phyloP scores from a whole-genome alignment of 345 rosid genomes.

The Salix purpurea region DNA sequence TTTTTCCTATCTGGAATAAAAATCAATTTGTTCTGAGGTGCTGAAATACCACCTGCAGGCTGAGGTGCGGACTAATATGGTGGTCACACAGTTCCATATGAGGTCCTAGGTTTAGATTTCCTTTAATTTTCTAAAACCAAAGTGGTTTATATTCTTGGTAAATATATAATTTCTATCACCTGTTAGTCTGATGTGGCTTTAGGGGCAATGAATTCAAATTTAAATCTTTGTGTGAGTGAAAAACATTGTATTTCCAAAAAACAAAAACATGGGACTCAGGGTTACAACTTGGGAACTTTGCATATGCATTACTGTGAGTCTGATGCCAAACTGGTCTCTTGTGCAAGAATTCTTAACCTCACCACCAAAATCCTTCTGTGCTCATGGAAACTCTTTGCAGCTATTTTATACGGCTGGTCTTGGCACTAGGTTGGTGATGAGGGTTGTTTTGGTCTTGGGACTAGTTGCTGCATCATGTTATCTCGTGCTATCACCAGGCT shows the following conservation, averaged over 20 bases:
- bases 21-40: background rate
- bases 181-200: background rate
- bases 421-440: background rate
- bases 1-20: background rate
- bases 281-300: background rate
- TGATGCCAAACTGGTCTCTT: background rate
- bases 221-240: background rate
- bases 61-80: background rate
- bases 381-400: background rate
- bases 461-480: background rate
- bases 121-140: background rate
- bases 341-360: background rate
- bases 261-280: background rate
- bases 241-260: background rate
- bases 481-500: background rate
- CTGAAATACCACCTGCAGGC: background rate
- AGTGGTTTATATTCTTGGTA: background rate
- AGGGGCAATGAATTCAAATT: background rate
- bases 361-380: background rate
- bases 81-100: background rate
- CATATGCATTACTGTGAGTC: background rate
- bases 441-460: background rate
- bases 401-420: background rate
- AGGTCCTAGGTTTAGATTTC: background rate
- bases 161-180: background rate